Evolutionary conservation across 2,329 filamentous ascomycete species (phyloP), one percentile per base, ranked within the genome.

Genomic region (Pseudocercospora crystallina): DNA sequence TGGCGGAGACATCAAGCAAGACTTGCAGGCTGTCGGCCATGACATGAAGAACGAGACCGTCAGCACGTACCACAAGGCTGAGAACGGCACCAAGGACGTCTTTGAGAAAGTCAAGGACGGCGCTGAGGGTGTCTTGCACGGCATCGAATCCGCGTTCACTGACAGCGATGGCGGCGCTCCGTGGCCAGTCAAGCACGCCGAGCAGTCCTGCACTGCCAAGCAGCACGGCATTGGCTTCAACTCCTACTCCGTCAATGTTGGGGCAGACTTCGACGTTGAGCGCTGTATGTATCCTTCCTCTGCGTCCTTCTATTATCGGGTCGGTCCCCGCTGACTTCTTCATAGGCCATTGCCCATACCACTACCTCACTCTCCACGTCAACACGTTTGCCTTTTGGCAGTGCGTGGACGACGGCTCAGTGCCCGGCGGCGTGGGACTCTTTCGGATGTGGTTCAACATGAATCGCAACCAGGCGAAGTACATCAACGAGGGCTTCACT

Each of bases 171-270:
- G 2, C 26, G 7, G 10, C 20, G 8, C 9, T 20, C 7, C 39
- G 17, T 5, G 2, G 5, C 14, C 29, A 15, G 15, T 35, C 11
- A 30, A 35, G 8, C 12, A 11, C 31, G 38, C 31, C 5, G 32
- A 49, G 4, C 47, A 48, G 11, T 43, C 47, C 13, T 49, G 47
- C 34, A 43, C 32, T 10, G 47, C 47, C 20, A 49, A 33, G 2
- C 32, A 49, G 39, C 37, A 49, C 17, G 20, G 20, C 7, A n/a
- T 43, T 13, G 43, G 33, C 47, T 49, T 43, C 39, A 43, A 43
- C n/a, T 43, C 47, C 1, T 49, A 43, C 47, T 37, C 33, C 47
- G 37, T 49, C 47, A 35, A 31, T 33, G 32, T 49, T 9, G 47
- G 47, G 5, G 17, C 20, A 12, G 17, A 17, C 11, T 43, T 43